Percentiles rank a stretch among this genome's conserved stretches.
phyloP scores from a whole-genome alignment of 495 filamentous ascomycete species.

The Aspergillus mulundensis region DNA sequence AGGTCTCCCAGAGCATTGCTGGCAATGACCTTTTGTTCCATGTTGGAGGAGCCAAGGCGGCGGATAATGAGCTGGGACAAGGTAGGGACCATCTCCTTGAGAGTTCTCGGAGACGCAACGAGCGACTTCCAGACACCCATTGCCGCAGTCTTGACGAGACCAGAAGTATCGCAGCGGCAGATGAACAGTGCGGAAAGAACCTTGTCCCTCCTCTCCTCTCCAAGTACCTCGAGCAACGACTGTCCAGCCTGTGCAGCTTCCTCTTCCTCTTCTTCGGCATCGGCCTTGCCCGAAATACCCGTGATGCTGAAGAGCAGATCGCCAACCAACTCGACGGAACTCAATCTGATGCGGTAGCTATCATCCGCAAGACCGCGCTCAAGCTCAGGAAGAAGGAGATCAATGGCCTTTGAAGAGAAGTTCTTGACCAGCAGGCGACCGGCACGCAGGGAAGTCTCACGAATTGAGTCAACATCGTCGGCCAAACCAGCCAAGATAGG shows the following conservation, averaged over 20 bases:
- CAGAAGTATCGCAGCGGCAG: constrained; percentile 95
- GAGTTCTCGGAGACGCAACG: constrained; percentile 84
- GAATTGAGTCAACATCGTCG: constrained; percentile 91
- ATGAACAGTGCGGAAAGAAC: constrained; percentile 94
- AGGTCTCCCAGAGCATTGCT: constrained; percentile 94
- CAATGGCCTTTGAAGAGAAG: constrained; percentile 90
- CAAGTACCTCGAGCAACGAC: constrained; percentile 87
- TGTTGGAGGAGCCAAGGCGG: constrained; percentile 88
- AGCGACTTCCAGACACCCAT: constrained; percentile 95
- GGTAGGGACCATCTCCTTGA: constrained; percentile 93
- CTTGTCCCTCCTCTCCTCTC: constrained; percentile 92
- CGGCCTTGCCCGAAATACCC: constrained; percentile 80
- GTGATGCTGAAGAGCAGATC: constrained; percentile 97
- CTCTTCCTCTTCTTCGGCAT: constrained; percentile 76
- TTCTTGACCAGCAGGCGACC: constrained; percentile 96
- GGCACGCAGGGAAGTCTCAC: constrained; percentile 87
- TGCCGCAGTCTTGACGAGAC: constrained; percentile 83
- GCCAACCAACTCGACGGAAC: constrained; percentile 94
- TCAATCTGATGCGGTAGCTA: constrained; percentile 93
- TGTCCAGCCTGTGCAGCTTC: constrained; percentile 78
- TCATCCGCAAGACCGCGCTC: constrained; percentile 94
- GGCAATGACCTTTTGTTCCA: constrained; percentile 98
- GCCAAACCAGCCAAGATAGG: constrained; percentile 92
- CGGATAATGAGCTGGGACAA: constrained; percentile 92
- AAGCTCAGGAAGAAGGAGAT: constrained; percentile 87